phyloP scores from a whole-genome alignment of 1,139 yeast genomes.

The Pichia sp. region DNA sequence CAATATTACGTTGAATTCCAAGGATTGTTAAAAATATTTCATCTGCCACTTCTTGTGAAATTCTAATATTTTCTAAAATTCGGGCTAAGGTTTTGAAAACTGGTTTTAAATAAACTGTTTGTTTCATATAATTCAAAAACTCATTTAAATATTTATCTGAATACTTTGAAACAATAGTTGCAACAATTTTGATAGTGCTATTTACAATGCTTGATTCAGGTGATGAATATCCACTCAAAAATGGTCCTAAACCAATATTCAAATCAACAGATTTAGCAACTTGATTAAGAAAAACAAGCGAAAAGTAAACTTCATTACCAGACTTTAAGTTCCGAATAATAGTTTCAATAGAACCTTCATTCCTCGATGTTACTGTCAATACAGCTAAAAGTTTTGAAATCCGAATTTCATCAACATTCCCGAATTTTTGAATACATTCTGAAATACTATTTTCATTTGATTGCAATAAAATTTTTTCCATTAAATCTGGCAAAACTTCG shows the following conservation, averaged over 20 bases:
- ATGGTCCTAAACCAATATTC: slow-evolving; percentile 29
- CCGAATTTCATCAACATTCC: slow-evolving; percentile 19
- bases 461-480: slow-evolving; percentile 17
- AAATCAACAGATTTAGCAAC: slow-evolving; percentile 34
- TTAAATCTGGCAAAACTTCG: slow-evolving; percentile 16
- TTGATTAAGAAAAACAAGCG: slow-evolving; percentile 42
- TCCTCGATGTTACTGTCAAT: slow-evolving; percentile 33
- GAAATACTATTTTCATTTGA: slow-evolving; percentile 11
- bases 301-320: slow-evolving; percentile 26
- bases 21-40: slow-evolving; percentile 24
- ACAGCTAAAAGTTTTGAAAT: slow-evolving; percentile 38
- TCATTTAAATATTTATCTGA: slow-evolving; percentile 32
- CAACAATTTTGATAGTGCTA: slow-evolving; percentile 50
- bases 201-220: slow-evolving; percentile 37
- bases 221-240: slow-evolving; percentile 30
- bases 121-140: slow-evolving; percentile 30
- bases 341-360: slow-evolving; percentile 30
- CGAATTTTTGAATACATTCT: slow-evolving; percentile 13
- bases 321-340: slow-evolving; percentile 31
- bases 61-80: slow-evolving; percentile 28
- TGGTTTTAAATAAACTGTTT: slow-evolving; percentile 4
- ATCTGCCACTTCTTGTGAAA: slow-evolving; percentile 21
- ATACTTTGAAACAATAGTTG: slow-evolving; percentile 41
- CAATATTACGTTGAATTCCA: slow-evolving; percentile 11
- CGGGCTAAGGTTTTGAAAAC: slow-evolving; percentile 36